Conservation (phyloP, 2,329 filamentous ascomycete genomes). For the Paracoccidioides brasiliensis region DNA sequence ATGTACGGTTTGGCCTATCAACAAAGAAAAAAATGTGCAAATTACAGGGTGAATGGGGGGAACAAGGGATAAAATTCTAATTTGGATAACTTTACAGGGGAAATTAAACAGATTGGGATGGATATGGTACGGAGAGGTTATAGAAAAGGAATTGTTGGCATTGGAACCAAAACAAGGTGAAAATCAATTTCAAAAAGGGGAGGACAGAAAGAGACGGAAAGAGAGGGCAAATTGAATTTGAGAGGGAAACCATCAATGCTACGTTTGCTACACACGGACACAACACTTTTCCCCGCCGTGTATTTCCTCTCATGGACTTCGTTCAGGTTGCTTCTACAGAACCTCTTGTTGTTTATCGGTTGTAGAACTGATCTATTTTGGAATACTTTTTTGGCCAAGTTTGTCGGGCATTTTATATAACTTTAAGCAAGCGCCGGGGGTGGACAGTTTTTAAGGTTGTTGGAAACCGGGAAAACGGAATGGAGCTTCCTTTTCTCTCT, state of each 20-base stretch:
- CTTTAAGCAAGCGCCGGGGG: neutral
- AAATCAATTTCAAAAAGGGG: neutral
- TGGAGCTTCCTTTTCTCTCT: neutral
- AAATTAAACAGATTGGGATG: constrained; percentile 6
- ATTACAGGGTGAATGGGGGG: constrained; percentile 3
- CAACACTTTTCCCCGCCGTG: constrained; percentile 2
- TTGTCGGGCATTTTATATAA: constrained; percentile 2
- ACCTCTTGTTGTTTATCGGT: neutral
- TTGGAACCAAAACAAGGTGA: neutral
- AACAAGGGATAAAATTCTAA: constrained; percentile 5
- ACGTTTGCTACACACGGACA: neutral
- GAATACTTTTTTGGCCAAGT: constrained; percentile 1
- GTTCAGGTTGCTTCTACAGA: constrained; percentile 4
- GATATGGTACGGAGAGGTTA: constrained; percentile 4
- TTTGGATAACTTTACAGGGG: neutral
- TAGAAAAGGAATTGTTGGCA: constrained; percentile 2
- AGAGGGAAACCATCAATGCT: neutral
- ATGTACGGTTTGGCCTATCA: neutral
- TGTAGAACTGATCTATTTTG: constrained; percentile 2
- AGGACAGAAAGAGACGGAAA: neutral
- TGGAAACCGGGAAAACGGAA: neutral
- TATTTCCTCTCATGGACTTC: neutral
- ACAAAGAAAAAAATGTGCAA: constrained; percentile 5
- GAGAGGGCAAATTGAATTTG: constrained; percentile 2
- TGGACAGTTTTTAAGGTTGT: neutral